Evolutionary conservation across 768 basidiomycete genomes (phyloP).

Genomic region (Boletus huronensis): DNA sequence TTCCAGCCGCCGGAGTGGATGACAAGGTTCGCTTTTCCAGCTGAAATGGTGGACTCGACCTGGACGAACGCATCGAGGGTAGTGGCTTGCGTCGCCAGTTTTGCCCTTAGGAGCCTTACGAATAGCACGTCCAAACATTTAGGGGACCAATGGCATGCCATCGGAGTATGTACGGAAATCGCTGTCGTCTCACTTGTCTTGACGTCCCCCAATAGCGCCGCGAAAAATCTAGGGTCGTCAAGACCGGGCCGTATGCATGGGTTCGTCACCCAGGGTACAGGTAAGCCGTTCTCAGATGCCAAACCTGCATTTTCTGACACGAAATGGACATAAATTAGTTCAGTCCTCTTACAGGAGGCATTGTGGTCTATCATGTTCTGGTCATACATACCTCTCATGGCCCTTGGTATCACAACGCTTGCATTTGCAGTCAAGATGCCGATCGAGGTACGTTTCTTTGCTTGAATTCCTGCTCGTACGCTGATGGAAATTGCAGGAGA

Average conservation of each 20-base stretch:
- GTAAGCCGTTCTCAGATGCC: slow-evolving; percentile 9
- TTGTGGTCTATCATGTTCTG: slow-evolving; percentile 28
- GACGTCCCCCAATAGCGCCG: slow-evolving; percentile 18
- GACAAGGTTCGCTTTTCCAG: slow-evolving; percentile 14
- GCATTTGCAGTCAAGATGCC: slow-evolving; percentile 31
- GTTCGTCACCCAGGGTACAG: slow-evolving; percentile 34
- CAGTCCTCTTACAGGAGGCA: slow-evolving; percentile 18
- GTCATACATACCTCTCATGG: slow-evolving; percentile 29
- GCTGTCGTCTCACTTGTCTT: background rate
- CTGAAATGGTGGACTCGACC: slow-evolving; percentile 3
- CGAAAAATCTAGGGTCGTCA: slow-evolving; percentile 31
- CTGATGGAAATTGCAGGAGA: slow-evolving; percentile 19
- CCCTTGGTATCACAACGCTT: slow-evolving; percentile 13
- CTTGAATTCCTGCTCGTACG: background rate
- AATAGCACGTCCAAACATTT: slow-evolving; percentile 4
- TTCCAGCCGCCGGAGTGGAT: slow-evolving; percentile 33
- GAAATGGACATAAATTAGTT: background rate
- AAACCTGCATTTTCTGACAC: background rate
- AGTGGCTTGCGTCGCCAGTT: slow-evolving; percentile 19
- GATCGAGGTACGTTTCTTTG: slow-evolving; percentile 24
- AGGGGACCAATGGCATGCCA: slow-evolving; percentile 29
- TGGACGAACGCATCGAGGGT: slow-evolving; percentile 12
- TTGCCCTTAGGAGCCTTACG: slow-evolving; percentile 3
- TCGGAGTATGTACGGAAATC: slow-evolving; percentile 12
- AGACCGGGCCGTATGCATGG: slow-evolving; percentile 32